These are phyloP conservation scores for Tripterygium wilfordii DNA, from an alignment of 177 flowering plant species.

Conservation along the genomic window DNA sequence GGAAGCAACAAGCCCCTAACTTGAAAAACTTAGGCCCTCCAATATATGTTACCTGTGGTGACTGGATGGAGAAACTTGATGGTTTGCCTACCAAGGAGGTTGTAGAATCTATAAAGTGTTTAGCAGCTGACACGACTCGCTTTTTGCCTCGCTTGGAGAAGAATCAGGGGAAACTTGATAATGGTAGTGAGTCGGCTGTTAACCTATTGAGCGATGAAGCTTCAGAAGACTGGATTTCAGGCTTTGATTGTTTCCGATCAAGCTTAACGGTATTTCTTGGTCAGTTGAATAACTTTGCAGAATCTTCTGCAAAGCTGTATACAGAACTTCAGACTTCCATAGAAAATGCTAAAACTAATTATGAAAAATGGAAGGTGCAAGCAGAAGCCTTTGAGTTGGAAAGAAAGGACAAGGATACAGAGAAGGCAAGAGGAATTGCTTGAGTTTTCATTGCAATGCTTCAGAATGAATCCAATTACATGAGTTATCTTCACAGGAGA, in stretches of 20 bases:
- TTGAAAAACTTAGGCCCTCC: slow-evolving; percentile 59
- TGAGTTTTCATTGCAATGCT: too few relatives aligned
- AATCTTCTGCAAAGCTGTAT: slow-evolving; percentile 52
- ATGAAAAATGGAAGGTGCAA: slow-evolving; percentile 6
- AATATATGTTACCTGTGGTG: slow-evolving; percentile 56
- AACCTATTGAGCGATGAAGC: slow-evolving; percentile 29
- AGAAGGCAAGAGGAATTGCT: too few relatives aligned
- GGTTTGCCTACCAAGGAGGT: slow-evolving; percentile 40
- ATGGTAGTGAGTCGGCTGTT: slow-evolving; percentile 15
- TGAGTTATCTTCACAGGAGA: too few relatives aligned
- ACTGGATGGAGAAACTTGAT: slow-evolving; percentile 56
- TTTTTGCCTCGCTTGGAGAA: slow-evolving; percentile 74
- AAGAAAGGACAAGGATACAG: not conserved
- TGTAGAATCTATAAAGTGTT: slow-evolving; percentile 44
- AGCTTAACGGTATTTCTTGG: slow-evolving; percentile 57
- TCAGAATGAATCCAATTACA: too few relatives aligned
- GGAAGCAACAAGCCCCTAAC: slow-evolving; percentile 18
- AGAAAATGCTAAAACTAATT: slow-evolving; percentile 28
- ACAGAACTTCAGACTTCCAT: slow-evolving; percentile 44
- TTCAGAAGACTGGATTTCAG: slow-evolving; percentile 39
- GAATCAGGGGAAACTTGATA: slow-evolving; percentile 29
- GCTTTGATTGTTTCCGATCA: slow-evolving; percentile 48
- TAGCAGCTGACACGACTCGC: slow-evolving; percentile 42
- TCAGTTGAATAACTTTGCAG: slow-evolving; percentile 49
- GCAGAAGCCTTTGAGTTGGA: not conserved